Conservation (phyloP, 345 rosid genomes). For the Salix viminalis region DNA sequence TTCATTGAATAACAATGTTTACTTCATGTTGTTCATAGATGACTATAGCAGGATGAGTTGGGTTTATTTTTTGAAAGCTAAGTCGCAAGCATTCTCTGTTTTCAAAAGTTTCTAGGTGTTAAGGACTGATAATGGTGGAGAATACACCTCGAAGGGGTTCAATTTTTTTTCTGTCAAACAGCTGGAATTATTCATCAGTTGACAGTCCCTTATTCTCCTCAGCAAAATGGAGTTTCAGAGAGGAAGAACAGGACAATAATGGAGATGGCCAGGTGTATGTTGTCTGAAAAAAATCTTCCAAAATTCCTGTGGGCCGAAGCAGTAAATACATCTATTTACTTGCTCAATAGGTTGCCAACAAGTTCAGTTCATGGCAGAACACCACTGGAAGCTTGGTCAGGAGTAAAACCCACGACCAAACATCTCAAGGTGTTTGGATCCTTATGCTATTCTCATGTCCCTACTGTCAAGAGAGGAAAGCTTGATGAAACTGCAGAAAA, state of each 20-base stretch:
- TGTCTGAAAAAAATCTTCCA: neutral
- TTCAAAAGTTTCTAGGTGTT: too few relatives aligned
- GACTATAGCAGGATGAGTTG: too few relatives aligned
- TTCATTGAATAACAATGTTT: too few relatives aligned
- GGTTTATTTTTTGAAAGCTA: too few relatives aligned
- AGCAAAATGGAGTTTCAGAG: too few relatives aligned
- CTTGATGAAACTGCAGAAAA: neutral
- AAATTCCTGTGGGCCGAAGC: neutral
- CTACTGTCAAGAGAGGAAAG: neutral
- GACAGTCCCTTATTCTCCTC: too few relatives aligned
- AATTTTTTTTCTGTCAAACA: too few relatives aligned
- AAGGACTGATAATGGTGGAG: too few relatives aligned
- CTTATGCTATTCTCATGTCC: neutral
- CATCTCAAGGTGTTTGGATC: neutral
- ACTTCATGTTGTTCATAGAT: too few relatives aligned
- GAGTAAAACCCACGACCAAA: neutral
- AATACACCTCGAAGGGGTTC: too few relatives aligned
- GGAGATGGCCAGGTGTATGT: slow-evolving; percentile 3
- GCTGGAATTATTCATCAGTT: too few relatives aligned
- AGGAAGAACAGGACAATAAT: neutral
- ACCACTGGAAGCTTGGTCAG: neutral
- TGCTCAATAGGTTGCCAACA: neutral
- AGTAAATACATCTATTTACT: neutral
- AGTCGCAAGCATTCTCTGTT: too few relatives aligned
- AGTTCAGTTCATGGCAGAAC: neutral